A percentile compares a stretch with the other conserved stretches of the same genome.
phyloP scores from a whole-genome alignment of 441 rosid species.

The Gossypium davidsonii region DNA sequence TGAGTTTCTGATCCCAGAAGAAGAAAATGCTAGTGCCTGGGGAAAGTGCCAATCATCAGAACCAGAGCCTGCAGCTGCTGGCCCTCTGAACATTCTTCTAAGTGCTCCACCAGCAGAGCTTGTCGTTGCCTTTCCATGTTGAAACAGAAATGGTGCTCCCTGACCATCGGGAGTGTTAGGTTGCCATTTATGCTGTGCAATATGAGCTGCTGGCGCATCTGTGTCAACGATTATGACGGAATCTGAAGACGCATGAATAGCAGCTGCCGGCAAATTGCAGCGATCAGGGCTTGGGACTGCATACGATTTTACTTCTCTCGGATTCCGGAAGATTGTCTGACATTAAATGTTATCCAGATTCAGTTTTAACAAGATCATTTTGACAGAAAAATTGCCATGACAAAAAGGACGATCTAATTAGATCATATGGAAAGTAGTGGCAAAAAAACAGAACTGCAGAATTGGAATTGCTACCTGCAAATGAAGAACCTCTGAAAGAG shows the following conservation, averaged over 20 bases:
- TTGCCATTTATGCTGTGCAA: constrained; percentile 96
- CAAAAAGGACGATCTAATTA: neutral
- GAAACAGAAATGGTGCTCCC: constrained; percentile 90
- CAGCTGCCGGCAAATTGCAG: constrained; percentile 96
- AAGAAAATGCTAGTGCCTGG: constrained; percentile 84
- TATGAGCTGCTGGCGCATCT: constrained; percentile 89
- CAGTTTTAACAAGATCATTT: neutral
- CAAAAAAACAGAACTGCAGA: constrained; percentile 3
- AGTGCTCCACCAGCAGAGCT: constrained; percentile 69
- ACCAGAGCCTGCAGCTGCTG: constrained; percentile 50
- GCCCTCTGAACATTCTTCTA: constrained; percentile 90
- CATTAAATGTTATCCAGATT: constrained; percentile 21
- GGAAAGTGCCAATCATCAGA: constrained; percentile 77
- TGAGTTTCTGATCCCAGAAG: constrained; percentile 81
- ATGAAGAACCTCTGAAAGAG: constrained; percentile 78
- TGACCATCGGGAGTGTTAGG: constrained; percentile 96
- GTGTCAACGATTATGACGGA: constrained; percentile 66
- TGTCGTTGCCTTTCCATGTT: constrained; percentile 70
- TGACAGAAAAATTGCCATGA: neutral
- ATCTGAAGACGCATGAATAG: constrained; percentile 87
- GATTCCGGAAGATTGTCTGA: constrained; percentile 95
- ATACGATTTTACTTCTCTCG: constrained; percentile 78
- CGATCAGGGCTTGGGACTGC: constrained; percentile 72
- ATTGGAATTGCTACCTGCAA: constrained; percentile 53
- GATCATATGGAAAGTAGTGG: neutral